Conservation (phyloP, 2,329 filamentous ascomycete genomes). For the Fusarium graminum region DNA sequence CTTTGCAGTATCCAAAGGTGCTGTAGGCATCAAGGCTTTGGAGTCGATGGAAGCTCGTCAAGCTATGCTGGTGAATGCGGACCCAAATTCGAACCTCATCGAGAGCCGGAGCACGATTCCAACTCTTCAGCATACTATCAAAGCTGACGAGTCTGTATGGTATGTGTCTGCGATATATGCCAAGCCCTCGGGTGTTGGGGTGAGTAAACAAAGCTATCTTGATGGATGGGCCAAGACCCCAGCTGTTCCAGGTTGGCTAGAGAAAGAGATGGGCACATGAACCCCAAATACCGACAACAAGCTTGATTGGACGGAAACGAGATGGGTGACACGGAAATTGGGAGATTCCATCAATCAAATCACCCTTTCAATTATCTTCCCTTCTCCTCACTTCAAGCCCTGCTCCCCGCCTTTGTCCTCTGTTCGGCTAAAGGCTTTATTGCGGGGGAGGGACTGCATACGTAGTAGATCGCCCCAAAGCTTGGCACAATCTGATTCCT, state of each 20-base stretch:
- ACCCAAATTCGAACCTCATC: slow-evolving; percentile 83
- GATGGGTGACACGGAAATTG: slow-evolving; percentile 24
- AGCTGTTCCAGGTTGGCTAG: slow-evolving; percentile 71
- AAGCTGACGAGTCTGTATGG: slow-evolving; percentile 70
- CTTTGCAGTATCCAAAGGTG: slow-evolving; percentile 69
- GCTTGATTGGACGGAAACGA: slow-evolving; percentile 33
- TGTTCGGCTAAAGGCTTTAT: slow-evolving; percentile 15
- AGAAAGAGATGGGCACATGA: slow-evolving; percentile 60
- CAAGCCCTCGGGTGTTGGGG: slow-evolving; percentile 68
- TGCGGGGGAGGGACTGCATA: slow-evolving; percentile 32
- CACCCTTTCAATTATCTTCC: slow-evolving; percentile 31
- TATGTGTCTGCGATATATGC: slow-evolving; percentile 80
- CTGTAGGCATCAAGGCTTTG: slow-evolving; percentile 68
- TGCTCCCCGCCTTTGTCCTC: slow-evolving; percentile 25
- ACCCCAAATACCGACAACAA: slow-evolving; percentile 29
- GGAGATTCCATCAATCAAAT: slow-evolving; percentile 47
- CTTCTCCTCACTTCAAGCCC: slow-evolving; percentile 37
- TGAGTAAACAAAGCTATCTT: slow-evolving; percentile 66
- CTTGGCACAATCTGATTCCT: slow-evolving; percentile 38
- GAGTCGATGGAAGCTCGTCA: slow-evolving; percentile 63
- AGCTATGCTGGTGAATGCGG: slow-evolving; percentile 78
- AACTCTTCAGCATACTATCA: slow-evolving; percentile 73
- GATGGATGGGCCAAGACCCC: slow-evolving; percentile 72
- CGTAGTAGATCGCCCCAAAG: slow-evolving; percentile 11
- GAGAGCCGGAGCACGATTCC: slow-evolving; percentile 80